Evolutionary conservation across 164 flowering plant genomes (phyloP).

Genomic region (Santalum album): DNA sequence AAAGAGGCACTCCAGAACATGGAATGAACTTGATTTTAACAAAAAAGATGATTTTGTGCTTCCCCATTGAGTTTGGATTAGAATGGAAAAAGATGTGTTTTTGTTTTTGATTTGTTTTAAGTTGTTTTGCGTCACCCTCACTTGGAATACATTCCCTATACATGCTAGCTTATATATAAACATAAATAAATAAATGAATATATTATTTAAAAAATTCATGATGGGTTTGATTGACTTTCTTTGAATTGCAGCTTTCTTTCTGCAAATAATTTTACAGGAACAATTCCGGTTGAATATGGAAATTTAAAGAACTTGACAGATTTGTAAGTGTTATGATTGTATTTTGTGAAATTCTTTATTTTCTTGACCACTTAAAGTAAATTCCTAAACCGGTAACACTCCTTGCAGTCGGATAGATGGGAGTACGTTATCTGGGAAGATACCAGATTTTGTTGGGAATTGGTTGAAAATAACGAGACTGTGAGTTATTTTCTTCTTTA

Average conservation of each 20-base stretch:
- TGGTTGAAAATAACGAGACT: constrained; percentile 46
- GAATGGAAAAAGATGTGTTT: too few species aligned
- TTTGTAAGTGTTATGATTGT: constrained; percentile 38
- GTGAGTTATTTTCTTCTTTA: constrained; percentile 30
- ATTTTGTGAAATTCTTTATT: not conserved
- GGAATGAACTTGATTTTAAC: too few species aligned
- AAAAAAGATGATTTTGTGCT: too few species aligned
- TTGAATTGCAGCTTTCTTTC: constrained; percentile 37
- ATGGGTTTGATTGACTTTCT: not conserved
- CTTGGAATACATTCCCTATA: too few species aligned
- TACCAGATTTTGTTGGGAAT: constrained; percentile 81
- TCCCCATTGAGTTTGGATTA: too few species aligned
- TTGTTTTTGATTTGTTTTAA: not conserved
- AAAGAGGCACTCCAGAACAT: too few species aligned
- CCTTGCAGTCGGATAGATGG: constrained; percentile 78
- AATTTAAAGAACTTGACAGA: constrained; percentile 39
- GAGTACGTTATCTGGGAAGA: constrained; percentile 50
- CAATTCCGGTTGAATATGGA: constrained; percentile 39
- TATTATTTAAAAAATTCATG: too few species aligned
- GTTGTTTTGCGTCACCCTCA: too few species aligned
- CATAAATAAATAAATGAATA: too few species aligned
- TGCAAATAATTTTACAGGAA: constrained; percentile 52
- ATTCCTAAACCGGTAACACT: not conserved
- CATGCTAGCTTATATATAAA: too few species aligned
- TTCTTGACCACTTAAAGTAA: not conserved